Evolutionary conservation across 192 early-diverging fungal species (phyloP), one percentile per base, ranked within the genome.

Genomic region (Linnemannia schmuckeri): DNA sequence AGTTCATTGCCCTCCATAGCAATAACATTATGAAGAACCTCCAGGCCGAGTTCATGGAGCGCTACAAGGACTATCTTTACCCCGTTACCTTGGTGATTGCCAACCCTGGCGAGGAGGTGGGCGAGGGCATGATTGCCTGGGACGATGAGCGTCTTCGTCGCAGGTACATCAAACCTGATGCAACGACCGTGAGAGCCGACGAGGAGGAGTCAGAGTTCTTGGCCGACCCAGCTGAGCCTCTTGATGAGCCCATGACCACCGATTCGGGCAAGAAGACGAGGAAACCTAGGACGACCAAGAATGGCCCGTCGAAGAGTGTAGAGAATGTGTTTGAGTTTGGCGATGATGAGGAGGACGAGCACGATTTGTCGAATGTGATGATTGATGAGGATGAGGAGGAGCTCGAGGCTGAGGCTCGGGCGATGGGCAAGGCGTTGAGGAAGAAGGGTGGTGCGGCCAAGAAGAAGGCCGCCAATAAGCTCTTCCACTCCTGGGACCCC

Each of bases 1-100:
- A 96, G 85, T 99, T 99, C 89, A 94, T 99, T 68, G 81, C 87
- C 33, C 89, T 99, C 72, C 98, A 99, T 82, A 89, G 91, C 68
- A 89, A 93, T 78, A 93, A 96, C 44, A 95, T 99, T 75, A 96
- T 98, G 96, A 91, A 93, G 40, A 93, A 94, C 41, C 92, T 99
- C 37, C 88, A 93, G 76, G 87, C 91, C 33, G 98, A 99, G 89
- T 95, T 99, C 74, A 90, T 93, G 81, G 91, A 94, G 61, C 94
- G 97, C 20, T 97, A 97, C 88, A 87, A 88, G 66, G 90, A 90
- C 41, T 93, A 97, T 82, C 90, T 91, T 80, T 91, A 96, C 68
- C 95, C 95, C 4, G 90, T 93, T 17, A 81, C 79, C 8, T 63
- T 88, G 30, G 54, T 76, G 46, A 66, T 81, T 46, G 80, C 83